Evolutionary conservation across 768 basidiomycete species (phyloP).

Genomic region (Kockovaella imperatae): DNA sequence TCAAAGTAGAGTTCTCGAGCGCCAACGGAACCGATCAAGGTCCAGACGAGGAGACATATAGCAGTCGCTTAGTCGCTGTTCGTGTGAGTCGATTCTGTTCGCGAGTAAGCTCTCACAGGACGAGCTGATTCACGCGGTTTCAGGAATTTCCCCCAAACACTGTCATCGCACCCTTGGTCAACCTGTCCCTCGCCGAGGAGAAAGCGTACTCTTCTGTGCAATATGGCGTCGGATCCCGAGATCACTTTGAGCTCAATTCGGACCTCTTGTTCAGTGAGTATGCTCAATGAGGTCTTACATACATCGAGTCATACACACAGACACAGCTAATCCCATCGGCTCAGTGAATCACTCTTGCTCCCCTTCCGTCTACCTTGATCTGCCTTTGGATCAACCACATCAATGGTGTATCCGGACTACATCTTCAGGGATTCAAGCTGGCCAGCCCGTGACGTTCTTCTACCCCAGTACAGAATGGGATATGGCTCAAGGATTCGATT

Average conservation of each 20-base stretch:
- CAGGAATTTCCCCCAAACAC: conserved; percentile 36
- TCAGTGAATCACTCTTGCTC: conserved; percentile 60
- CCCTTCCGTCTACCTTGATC: conserved; percentile 55
- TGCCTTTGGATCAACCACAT: conserved; percentile 47
- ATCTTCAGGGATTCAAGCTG: conserved; percentile 38
- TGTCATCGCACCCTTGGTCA: conserved; percentile 25
- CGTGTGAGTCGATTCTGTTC: conserved; percentile 18
- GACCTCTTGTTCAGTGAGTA: conserved; percentile 56
- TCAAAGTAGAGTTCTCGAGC: conserved; percentile 33
- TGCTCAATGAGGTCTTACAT: not conserved
- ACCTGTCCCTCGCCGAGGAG: conserved; percentile 31
- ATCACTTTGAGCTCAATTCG: conserved; percentile 56
- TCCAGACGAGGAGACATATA: conserved; percentile 27
- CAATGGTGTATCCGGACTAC: conserved; percentile 53
- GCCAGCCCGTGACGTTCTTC: conserved; percentile 53
- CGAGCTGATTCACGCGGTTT: conserved; percentile 3
- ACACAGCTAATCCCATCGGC: not conserved
- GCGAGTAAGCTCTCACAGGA: not conserved
- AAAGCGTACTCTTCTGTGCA: conserved; percentile 55
- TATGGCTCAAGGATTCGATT: conserved; percentile 59
- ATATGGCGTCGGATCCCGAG: conserved; percentile 48
- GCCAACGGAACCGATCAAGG: conserved; percentile 1
- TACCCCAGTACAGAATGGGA: conserved; percentile 66
- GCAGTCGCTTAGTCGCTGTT: conserved; percentile 36
- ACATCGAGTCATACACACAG: not conserved